Evolutionary conservation across 2,329 filamentous ascomycete genomes (phyloP).

Genomic region (Cytospora mali): DNA sequence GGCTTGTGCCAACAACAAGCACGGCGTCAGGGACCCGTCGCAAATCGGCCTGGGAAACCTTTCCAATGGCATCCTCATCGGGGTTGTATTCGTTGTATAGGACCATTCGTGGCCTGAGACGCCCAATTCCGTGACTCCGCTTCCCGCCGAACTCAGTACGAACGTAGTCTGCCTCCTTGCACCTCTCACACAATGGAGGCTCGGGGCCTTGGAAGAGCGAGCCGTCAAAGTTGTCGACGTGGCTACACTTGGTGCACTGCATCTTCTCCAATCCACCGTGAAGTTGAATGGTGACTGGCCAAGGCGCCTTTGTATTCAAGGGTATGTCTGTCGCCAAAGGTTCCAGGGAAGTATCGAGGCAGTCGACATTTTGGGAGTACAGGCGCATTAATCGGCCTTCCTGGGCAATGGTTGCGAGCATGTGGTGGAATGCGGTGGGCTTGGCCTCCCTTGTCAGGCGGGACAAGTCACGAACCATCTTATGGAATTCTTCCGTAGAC

Average conservation of each 20-base stretch:
- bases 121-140: conserved; percentile 89
- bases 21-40: conserved; percentile 86
- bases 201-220: conserved; percentile 82
- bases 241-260: conserved; percentile 91
- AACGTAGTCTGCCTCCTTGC: conserved; percentile 73
- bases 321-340: conserved; percentile 82
- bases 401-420: conserved; percentile 85
- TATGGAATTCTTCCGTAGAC: conserved; percentile 88
- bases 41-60: conserved; percentile 83
- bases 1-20: conserved; percentile 90
- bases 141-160: conserved; percentile 78
- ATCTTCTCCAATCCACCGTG: conserved; percentile 94
- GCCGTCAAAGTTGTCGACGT: conserved; percentile 74
- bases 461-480: conserved; percentile 91
- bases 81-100: conserved; percentile 98
- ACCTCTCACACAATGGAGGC: conserved; percentile 77
- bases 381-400: conserved; percentile 86
- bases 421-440: conserved; percentile 89
- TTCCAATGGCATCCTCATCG: conserved; percentile 93
- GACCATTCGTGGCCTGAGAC: conserved; percentile 88
- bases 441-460: conserved; percentile 74
- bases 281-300: conserved; percentile 90
- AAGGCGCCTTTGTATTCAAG: conserved; percentile 79
- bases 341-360: conserved; percentile 81
- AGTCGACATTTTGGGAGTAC: conserved; percentile 97